phyloP scores from a whole-genome alignment of 2,329 filamentous ascomycete genomes.

The Ophiognomonia clavigignenti-juglandacearum region DNA sequence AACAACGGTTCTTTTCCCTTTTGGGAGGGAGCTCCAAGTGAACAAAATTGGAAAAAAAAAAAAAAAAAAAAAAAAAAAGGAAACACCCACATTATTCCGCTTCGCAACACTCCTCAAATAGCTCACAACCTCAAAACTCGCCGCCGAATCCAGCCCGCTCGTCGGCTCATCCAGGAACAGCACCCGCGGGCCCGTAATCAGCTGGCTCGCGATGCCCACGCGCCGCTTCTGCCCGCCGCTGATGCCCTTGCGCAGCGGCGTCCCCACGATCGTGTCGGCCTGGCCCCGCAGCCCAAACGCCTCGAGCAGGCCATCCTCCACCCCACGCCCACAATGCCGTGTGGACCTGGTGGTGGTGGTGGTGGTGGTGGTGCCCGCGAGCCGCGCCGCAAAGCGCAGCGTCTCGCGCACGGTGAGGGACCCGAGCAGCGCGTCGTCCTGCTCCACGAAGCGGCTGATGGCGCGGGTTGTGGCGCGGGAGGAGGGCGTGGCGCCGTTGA shows the following conservation, averaged over 20 bases:
- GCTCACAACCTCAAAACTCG: constrained; percentile 70
- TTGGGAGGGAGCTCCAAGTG: no score
- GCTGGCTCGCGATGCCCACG: constrained; percentile 72
- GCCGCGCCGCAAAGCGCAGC: constrained; percentile 68
- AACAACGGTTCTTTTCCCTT: no score
- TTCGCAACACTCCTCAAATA: constrained; percentile 65
- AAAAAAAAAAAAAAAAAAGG: no score
- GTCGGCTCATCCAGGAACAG: constrained; percentile 83
- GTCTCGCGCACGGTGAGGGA: constrained; percentile 78
- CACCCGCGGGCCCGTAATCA: constrained; percentile 76
- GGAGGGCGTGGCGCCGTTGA: constrained; percentile 59
- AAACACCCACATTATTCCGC: constrained; percentile 64
- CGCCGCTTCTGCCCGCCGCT: constrained; percentile 82
- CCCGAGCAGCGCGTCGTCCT: constrained; percentile 80
- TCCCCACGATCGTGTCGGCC: constrained; percentile 69
- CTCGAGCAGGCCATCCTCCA: constrained; percentile 60
- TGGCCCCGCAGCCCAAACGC: constrained; percentile 71
- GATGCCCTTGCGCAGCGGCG: constrained; percentile 76
- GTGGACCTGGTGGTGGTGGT: no score
- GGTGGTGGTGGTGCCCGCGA: constrained; percentile 48
- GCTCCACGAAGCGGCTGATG: constrained; percentile 78
- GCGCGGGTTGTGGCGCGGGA: constrained; percentile 56
- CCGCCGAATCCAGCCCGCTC: constrained; percentile 74
- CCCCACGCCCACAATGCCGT: constrained; percentile 55
- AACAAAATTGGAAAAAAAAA: no score